These are phyloP conservation scores for Neofusicoccum sp. DNA, from an alignment of 2,329 filamentous ascomycete species.

Conservation along the genomic window DNA sequence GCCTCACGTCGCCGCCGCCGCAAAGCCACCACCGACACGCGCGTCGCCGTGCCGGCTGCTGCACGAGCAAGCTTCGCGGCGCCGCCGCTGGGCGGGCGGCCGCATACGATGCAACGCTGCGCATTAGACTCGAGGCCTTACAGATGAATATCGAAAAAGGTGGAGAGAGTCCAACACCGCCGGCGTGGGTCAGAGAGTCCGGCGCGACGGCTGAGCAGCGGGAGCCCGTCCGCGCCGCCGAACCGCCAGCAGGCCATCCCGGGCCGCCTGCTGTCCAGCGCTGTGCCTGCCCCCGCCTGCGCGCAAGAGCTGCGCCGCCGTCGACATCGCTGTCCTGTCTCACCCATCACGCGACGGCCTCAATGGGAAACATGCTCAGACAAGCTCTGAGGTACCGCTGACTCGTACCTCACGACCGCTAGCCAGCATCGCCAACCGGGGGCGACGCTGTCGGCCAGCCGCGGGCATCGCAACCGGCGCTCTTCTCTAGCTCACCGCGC, in stretches of 20 bases:
- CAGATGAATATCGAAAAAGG: not conserved
- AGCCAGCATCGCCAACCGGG: not conserved
- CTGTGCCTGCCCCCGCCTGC: too few relatives aligned
- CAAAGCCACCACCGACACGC: too few relatives aligned
- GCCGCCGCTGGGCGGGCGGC: not conserved
- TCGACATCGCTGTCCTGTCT: not conserved
- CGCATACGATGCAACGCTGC: not conserved
- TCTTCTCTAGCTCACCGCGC: not conserved
- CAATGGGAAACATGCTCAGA: not conserved
- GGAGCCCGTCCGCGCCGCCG: slow-evolving; percentile 1
- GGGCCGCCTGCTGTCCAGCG: not conserved
- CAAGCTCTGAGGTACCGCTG: not conserved
- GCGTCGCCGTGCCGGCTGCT: too few relatives aligned
- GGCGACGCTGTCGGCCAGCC: slow-evolving; percentile 6
- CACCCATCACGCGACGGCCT: not conserved
- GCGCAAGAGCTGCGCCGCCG: not conserved
- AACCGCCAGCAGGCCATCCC: not conserved
- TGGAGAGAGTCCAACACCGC: not conserved
- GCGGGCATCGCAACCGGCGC: not conserved
- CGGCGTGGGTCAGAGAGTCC: not conserved
- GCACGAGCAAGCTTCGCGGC: too few relatives aligned
- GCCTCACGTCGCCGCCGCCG: too few relatives aligned
- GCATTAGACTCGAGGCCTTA: slow-evolving; percentile 5
- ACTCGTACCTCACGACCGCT: not conserved
- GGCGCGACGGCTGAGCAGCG: not conserved